Base-by-base conservation (phyloP, 2,329 filamentous ascomycete species). In the Fusarium tanahbumbuense region DNA sequence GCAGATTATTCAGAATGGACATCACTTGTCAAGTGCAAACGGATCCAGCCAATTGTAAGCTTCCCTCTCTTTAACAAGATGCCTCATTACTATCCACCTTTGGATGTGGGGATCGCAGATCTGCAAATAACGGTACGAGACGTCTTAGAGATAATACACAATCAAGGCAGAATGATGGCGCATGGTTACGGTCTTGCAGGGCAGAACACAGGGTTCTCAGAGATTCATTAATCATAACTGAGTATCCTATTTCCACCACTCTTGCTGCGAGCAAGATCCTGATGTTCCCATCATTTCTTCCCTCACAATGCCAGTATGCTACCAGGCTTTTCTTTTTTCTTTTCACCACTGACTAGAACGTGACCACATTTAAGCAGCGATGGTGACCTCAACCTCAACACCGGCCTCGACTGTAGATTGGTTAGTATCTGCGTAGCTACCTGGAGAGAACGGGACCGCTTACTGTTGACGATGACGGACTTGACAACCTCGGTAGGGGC, bases 401-500 rank as follows among this genome's bases (percentile, higher is more conserved):
- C 93, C 93, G 75, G 93, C 93, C 87, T 96, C 93, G 83, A 96
- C 68, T 70, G 27, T 27, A 65, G 52, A 25, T 60, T 30, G 27
- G 40, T 70, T 68, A 70, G 68, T 41, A n/a, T 53, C 23, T 61
- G 47, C 8, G 8, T 20, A 44, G 45, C 23, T 46, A 15, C 25
- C 15, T 28, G n/a, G 15, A 20, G 9, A 27, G 12, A 20, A 30
- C 15, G 41, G 34, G 44, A 16, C 40, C 20, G n/a, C 68, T 70
- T 70, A 70, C 68, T 96, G 88, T 96, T 97, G 88, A 96, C 92
- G 83, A 96, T 96, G 88, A 96, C 94, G 86, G 93, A 91, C 91
- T 97, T 97, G 87, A 97, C 93, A 76, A 95, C 91, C 90, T 99
- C 96, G 80, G 96, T 99, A 71, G 96, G 96, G 78, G 96, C 96